Base-by-base conservation (phyloP, 75 land plant species). In the Cunninghamia lanceolata region DNA sequence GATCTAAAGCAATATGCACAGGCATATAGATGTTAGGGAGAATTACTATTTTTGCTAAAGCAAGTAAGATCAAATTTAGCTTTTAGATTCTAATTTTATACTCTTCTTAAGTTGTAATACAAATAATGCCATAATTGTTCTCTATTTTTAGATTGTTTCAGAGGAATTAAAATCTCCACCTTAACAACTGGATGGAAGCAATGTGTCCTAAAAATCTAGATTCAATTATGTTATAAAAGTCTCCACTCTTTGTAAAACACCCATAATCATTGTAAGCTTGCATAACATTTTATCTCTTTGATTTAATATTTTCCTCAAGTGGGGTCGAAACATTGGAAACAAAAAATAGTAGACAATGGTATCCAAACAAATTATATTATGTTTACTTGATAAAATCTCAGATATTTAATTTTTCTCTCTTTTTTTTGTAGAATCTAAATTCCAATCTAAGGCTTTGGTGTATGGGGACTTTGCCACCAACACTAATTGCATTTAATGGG, bases 1-100 rank as follows among this genome's bases (percentile, higher is more conserved):
- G 89, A 96, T 63, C 92, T 86, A 25, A 91, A 94, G 25, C 87
- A 91, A 84, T 94, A 95, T 86, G 95, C 92, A 11, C 94, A 96
- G 98, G 92, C 93, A 32, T 94, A 91, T 92, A 96, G 98, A 94
- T 84, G 92, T 96, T 13, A 94, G 92, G 39, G 50, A 84, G 21
- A 85, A 91, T 14, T 94, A 94, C 77, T 94, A 94, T 84, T 89
- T 90, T 28, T 96, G 98, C 88, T 93, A 30, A 85, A 93, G 50
- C 84, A 88, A 90, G 94, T 93, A 83, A 46, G 80, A 2, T 17
- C 19, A n/a, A 38, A 28, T 79, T 16, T 0, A 82, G 36, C 25
- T 39, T 21, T 54, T 46, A 30, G 43, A 75, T 25, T 43, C 76
- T 86, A 53, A 47, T 25, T 66, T 83, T 53, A 85, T 25, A 52